Evolutionary conservation across 441 rosid genomes (phyloP).

Genomic region (Dalechampia spathulata): DNA sequence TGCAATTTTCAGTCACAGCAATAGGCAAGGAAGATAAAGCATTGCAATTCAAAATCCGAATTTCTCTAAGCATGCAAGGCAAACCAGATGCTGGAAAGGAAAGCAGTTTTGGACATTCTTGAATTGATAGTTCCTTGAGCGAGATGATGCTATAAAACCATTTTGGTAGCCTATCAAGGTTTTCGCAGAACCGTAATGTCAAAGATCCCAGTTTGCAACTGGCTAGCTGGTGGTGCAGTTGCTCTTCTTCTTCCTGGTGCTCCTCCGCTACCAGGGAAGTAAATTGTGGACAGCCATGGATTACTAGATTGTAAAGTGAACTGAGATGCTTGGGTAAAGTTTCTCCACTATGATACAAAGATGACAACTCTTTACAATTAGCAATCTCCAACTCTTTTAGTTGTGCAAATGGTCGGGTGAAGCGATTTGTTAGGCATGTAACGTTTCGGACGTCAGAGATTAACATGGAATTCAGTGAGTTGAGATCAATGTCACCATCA

Average conservation of each 20-base stretch:
- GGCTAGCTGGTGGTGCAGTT: not conserved
- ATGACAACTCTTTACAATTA: too few species aligned
- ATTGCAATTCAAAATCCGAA: not conserved
- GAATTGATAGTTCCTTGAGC: not conserved
- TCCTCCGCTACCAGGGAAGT: not conserved
- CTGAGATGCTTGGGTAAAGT: too few species aligned
- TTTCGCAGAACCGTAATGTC: constrained; percentile 1
- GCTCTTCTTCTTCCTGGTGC: not conserved
- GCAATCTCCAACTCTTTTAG: too few species aligned
- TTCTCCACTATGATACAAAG: too few species aligned
- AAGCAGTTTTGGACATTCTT: constrained; percentile 1
- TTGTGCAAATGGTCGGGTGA: too few species aligned
- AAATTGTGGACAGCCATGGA: constrained; percentile 1
- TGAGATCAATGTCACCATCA: too few species aligned
- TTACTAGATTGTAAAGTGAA: too few species aligned
- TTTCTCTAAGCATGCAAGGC: not conserved
- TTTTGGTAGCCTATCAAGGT: not conserved
- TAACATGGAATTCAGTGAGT: too few species aligned
- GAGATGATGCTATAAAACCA: not conserved
- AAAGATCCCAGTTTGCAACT: not conserved
- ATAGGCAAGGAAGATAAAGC: constrained; percentile 2
- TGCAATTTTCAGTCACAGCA: not conserved
- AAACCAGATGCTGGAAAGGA: not conserved
- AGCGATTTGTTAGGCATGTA: too few species aligned
- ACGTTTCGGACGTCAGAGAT: too few species aligned